Evolutionary conservation across 257 asterid species (phyloP).

Genomic region (Galeopsis tetrahit): DNA sequence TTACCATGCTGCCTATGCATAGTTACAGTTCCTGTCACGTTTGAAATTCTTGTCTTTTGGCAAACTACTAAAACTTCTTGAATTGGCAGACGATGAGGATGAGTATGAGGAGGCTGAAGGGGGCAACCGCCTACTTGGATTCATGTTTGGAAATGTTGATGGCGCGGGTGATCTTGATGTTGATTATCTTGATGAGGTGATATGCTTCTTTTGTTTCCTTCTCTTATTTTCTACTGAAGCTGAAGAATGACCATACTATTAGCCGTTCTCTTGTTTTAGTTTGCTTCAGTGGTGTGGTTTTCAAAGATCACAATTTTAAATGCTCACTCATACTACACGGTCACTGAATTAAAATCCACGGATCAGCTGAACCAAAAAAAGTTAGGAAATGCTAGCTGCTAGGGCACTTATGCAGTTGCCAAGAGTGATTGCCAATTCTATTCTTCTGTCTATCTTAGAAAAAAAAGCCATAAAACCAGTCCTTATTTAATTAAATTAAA

Average conservation of each 20-base stretch:
- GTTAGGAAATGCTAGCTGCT: background rate
- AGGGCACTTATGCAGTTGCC: conserved; percentile 19
- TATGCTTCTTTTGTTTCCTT: conserved; percentile 22
- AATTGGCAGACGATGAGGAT: conserved; percentile 82
- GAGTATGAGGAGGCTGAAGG: conserved; percentile 88
- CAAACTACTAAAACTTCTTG: conserved; percentile 9
- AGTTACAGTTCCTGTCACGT: conserved; percentile 28
- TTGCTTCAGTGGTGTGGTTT: conserved; percentile 13
- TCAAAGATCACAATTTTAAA: conserved; percentile 5
- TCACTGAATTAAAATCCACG: background rate
- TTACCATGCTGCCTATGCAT: conserved; percentile 2
- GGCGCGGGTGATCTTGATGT: conserved; percentile 96
- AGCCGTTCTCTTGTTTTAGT: background rate
- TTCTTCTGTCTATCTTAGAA: conserved; percentile 10
- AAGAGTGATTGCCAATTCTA: background rate
- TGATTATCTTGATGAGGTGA: conserved; percentile 98
- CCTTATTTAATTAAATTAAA: background rate
- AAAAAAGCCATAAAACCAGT: background rate
- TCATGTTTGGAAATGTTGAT: conserved; percentile 98
- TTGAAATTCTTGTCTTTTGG: conserved; percentile 30
- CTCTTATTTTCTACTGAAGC: conserved; percentile 10
- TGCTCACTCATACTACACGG: conserved; percentile 1
- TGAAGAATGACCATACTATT: background rate
- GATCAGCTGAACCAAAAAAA: background rate
- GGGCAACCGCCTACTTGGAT: conserved; percentile 84